Conservation (phyloP, 2,329 filamentous ascomycete genomes). For the Aspergillus tanneri region DNA sequence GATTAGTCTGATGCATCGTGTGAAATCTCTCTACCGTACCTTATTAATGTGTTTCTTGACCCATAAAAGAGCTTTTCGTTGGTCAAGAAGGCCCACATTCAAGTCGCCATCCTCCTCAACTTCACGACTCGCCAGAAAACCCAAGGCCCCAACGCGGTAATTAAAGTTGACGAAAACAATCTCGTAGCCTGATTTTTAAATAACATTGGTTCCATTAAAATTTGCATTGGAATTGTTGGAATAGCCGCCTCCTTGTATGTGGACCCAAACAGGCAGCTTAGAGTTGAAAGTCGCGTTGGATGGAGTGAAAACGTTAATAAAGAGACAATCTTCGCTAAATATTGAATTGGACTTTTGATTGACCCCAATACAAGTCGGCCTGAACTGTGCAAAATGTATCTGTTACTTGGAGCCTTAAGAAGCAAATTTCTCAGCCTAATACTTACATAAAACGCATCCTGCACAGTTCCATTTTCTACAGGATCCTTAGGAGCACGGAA, state of each 20-base stretch:
- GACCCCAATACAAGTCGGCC: conserved; percentile 61
- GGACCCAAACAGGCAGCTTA: conserved; percentile 61
- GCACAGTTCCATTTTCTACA: conserved; percentile 30
- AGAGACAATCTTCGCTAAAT: conserved; percentile 36
- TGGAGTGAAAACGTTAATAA: conserved; percentile 36
- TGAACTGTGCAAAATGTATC: conserved; percentile 18
- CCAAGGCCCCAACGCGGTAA: conserved; percentile 64
- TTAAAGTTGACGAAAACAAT: conserved; percentile 71
- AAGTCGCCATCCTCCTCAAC: conserved; percentile 57
- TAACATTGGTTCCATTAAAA: conserved; percentile 58
- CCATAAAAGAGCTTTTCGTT: conserved; percentile 62
- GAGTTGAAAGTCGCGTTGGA: conserved; percentile 35
- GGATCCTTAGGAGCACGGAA: conserved; percentile 67
- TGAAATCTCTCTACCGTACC: conserved; percentile 9
- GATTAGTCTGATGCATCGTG: background rate
- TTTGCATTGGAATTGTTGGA: conserved; percentile 52
- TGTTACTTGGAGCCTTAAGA: background rate
- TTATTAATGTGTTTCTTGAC: conserved; percentile 56
- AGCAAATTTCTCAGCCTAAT: background rate
- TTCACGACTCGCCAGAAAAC: conserved; percentile 61
- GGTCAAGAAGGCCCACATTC: conserved; percentile 65
- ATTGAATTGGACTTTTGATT: conserved; percentile 59
- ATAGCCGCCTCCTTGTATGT: conserved; percentile 61
- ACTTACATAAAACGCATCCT: conserved; percentile 46
- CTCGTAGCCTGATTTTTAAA: conserved; percentile 54